Evolutionary conservation across 805 yeast genomes (phyloP), one percentile per base, ranked within the genome.

Genomic region (Ogataea sp.): DNA sequence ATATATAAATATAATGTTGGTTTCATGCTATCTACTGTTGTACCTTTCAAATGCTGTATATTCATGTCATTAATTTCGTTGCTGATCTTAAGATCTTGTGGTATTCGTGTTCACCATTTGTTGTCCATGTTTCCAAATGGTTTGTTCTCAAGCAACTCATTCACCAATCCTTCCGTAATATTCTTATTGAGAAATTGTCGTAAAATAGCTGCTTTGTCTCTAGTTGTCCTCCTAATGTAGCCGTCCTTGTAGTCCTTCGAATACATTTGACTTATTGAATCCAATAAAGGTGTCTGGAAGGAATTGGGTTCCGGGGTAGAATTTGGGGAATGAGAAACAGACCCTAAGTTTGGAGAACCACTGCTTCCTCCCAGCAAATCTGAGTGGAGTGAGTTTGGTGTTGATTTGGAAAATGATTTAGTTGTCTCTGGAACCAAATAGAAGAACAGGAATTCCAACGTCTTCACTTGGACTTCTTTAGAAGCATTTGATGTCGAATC

Each of bases 371-470:
- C n/a, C n/a, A n/a, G n/a, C n/a, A n/a, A n/a, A n/a, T n/a, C n/a
- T n/a, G n/a, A n/a, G n/a, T n/a, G n/a, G n/a, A n/a, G n/a, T n/a
- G 28, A 30, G 14, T 10, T 26, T 26, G 13, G 13, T 16, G 20
- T 30, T n/a, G n/a, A n/a, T n/a, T n/a, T n/a, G n/a, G n/a, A n/a
- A n/a, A n/a, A n/a, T n/a, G n/a, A n/a, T 15, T 30, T 30, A 11
- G 18, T 20, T 1, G 71, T 59, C 54, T 81, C 90, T 11, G 86
- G 87, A 8, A 75, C 67, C 40, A 83, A 58, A 50, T 83, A 82
- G 52, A 81, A 79, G 40, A 82, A 73, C 38, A 83, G 59, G 53
- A 82, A 83, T 58, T 83, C 89, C 36, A 83, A 66, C 11, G 78
- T 69, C 47, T 78, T 75, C 45, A 80, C 72, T 48, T 79, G 78